Evolutionary conservation across 2,329 filamentous ascomycete species (phyloP).

Genomic region (Pseudogymnoascus sp.): DNA sequence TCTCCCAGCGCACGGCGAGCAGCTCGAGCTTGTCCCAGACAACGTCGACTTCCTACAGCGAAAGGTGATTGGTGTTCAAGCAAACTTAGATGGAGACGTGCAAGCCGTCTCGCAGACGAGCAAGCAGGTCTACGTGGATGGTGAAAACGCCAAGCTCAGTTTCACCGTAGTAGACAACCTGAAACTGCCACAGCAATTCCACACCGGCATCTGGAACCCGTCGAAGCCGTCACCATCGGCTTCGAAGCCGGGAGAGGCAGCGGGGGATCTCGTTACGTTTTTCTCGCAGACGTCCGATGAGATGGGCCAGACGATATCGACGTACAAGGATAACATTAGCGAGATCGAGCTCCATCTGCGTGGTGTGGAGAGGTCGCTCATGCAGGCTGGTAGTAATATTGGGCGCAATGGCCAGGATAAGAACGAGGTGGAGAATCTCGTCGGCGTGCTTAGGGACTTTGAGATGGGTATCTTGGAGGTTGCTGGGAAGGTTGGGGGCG

Average conservation of each 20-base stretch:
- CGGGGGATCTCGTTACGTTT: conserved; percentile 52
- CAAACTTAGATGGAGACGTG: conserved; percentile 54
- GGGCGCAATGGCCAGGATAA: conserved; percentile 25
- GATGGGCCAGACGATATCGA: conserved; percentile 47
- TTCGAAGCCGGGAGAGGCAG: conserved; percentile 37
- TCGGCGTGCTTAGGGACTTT: conserved; percentile 53
- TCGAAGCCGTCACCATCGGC: conserved; percentile 34
- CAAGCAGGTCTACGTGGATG: conserved; percentile 53
- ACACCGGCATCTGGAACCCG: conserved; percentile 36
- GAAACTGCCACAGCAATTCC: conserved; percentile 54
- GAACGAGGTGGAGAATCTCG: conserved; percentile 42
- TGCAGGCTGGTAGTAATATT: conserved; percentile 35
- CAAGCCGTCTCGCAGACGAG: conserved; percentile 49
- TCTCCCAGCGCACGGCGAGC: conserved; percentile 51
- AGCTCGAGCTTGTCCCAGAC: conserved; percentile 54
- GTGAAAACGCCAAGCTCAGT: conserved; percentile 59
- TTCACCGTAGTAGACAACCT: conserved; percentile 69
- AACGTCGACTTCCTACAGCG: conserved; percentile 56
- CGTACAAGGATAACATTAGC: conserved; percentile 48
- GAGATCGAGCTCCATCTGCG: conserved; percentile 59
- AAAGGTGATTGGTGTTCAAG: conserved; percentile 54
- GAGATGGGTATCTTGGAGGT: conserved; percentile 56
- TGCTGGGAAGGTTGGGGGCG: conserved; percentile 49
- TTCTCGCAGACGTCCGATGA: conserved; percentile 56
- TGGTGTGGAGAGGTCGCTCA: conserved; percentile 51